Evolutionary conservation across 2,329 filamentous ascomycete species (phyloP), one percentile per base, ranked within the genome.

Genomic region (Fusarium sp.): DNA sequence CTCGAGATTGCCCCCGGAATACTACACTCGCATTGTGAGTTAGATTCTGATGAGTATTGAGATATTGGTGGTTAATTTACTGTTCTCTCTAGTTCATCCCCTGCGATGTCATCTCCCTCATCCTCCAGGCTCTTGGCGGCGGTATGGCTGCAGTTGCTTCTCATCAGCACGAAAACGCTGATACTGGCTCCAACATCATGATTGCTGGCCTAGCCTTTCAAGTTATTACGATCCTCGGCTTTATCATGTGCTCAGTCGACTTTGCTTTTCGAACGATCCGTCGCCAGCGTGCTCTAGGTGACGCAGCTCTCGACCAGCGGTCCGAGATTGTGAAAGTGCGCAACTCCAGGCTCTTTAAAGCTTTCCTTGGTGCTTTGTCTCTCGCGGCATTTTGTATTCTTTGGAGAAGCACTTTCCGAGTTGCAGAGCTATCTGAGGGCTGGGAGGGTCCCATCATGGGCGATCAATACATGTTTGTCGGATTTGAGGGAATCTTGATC

Each of bases 311-410:
- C 47, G 80, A 82, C 71, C 77, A 81, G 66, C 76, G 80, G 65
- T 77, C 79, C 9, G 70, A 69, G 10, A 70, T 80, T 15, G 75
- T 74, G 31, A 72, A 72, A 10, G 76, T 85, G 39, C 81, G 85
- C 33, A 61, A 75, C 40, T 82, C 82, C 15, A 71, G 70, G 45
- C 73, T 76, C 24, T 90, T 91, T 79, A 81, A 80, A 56, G 80
- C 81, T 14, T 91, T 91, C 76, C 76, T 89, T 7, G 73, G 71
- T n/a, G 87, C 85, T 13, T 81, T 91, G 19, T 75, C 80, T 2
- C 76, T 91, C 3, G 84, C 88, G 3, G 89, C 89, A n/a, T 53
- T 91, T 14, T 85, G 84, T 70, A 88, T 93, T 72, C 86, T 92
- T 65, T 86, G 87, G 72, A 83, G 91, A 10, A 89, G 86, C 67